Evolutionary conservation across 2,329 filamentous ascomycete species (phyloP).

Genomic region (Scedosporium aurantiacum): DNA sequence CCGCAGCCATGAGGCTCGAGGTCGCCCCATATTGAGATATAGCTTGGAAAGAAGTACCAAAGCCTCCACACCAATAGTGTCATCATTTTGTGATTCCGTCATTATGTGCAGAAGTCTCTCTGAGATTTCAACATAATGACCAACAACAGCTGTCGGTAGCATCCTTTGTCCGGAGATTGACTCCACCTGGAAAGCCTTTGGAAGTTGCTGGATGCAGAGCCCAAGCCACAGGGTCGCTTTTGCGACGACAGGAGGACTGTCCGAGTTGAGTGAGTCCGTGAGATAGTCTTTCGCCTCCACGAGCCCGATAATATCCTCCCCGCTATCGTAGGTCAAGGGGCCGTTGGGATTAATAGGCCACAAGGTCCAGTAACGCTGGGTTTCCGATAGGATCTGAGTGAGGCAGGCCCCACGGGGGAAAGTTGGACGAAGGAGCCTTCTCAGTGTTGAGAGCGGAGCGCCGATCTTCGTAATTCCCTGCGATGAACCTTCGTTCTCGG

Average conservation of each 20-base stretch:
- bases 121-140: neutral
- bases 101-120: neutral
- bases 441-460: neutral
- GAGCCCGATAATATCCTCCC: neutral
- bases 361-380: conserved; percentile 21
- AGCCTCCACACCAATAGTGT: conserved; percentile 40
- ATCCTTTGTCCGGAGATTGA: neutral
- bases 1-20: conserved; percentile 41
- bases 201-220: neutral
- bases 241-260: neutral
- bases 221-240: neutral
- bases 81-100: conserved; percentile 20
- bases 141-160: neutral
- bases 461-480: neutral
- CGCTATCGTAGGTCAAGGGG: conserved; percentile 30
- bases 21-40: conserved; percentile 42
- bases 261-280: neutral
- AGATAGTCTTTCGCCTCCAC: neutral
- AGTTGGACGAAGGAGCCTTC: neutral
- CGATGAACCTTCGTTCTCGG: neutral
- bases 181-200: neutral
- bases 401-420: conserved; percentile 26
- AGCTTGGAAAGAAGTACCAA: conserved; percentile 38
- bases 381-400: conserved; percentile 26
- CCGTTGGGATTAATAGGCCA: conserved; percentile 30